Evolutionary conservation across 129 eudicot genomes (phyloP).

Genomic region (Erigeron canadensis): DNA sequence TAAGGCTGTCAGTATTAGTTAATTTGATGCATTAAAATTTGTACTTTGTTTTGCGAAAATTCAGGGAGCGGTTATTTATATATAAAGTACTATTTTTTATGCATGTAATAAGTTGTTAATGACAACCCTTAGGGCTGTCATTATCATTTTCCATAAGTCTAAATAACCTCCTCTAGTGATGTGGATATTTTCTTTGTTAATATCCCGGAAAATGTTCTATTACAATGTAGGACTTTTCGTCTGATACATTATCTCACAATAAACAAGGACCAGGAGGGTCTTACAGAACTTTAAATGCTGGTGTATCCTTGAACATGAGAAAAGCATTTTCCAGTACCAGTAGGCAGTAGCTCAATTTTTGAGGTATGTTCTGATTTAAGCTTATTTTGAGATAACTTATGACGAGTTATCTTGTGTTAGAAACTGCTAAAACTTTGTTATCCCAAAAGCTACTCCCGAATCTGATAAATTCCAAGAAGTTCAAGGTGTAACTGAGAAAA

Average conservation of each 20-base stretch:
- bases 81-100: too few relatives aligned
- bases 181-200: too few relatives aligned
- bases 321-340: slow-evolving; percentile 79
- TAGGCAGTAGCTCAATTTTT: slow-evolving; percentile 79
- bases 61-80: too few relatives aligned
- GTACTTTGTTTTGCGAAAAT: too few relatives aligned
- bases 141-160: too few relatives aligned
- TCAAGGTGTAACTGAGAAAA: slow-evolving; percentile 14
- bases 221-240: too few relatives aligned
- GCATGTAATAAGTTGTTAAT: too few relatives aligned
- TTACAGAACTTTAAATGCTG: slow-evolving; percentile 48
- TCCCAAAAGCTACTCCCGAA: slow-evolving; percentile 2
- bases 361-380: slow-evolving; percentile 44
- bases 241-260: slow-evolving; percentile 12
- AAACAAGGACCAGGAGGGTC: slow-evolving; percentile 61
- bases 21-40: too few relatives aligned
- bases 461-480: not conserved
- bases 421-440: not conserved
- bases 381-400: not conserved
- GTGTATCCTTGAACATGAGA: slow-evolving; percentile 61
- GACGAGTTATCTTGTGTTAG: not conserved
- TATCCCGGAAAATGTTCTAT: too few relatives aligned
- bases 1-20: too few relatives aligned
- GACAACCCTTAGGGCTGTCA: too few relatives aligned
- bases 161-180: too few relatives aligned